phyloP scores from a whole-genome alignment of 208 protist species.

The Crithidia acanthocephali region DNA sequence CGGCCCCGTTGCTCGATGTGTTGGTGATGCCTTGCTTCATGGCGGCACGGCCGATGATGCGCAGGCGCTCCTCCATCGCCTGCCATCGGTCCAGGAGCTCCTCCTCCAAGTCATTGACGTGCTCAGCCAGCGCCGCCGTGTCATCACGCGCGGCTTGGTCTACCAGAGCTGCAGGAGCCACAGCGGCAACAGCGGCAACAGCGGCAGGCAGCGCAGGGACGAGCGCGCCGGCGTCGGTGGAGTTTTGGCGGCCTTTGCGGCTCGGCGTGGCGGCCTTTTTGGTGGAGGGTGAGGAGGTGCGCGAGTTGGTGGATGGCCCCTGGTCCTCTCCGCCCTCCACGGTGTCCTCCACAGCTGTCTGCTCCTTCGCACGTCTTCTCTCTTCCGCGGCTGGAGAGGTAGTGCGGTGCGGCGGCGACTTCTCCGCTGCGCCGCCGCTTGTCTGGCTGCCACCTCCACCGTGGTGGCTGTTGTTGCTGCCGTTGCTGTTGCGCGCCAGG shows the following conservation, averaged over 20 bases:
- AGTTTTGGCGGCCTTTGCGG: neutral
- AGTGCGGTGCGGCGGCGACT: slow-evolving; percentile 8
- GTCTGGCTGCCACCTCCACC: neutral
- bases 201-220: neutral
- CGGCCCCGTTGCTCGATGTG: slow-evolving; percentile 6
- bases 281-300: neutral
- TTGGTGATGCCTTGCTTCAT: slow-evolving; percentile 50
- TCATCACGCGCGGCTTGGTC: slow-evolving; percentile 58
- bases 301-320: neutral
- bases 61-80: slow-evolving; percentile 83
- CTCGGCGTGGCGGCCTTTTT: slow-evolving; percentile 5
- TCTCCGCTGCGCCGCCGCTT: neutral
- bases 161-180: slow-evolving; percentile 11
- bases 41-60: slow-evolving; percentile 79
- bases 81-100: slow-evolving; percentile 76
- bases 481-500: slow-evolving; percentile 4
- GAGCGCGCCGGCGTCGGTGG: slow-evolving; percentile 2
- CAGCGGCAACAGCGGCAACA: neutral
- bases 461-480: slow-evolving; percentile 1
- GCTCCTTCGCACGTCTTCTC: neutral
- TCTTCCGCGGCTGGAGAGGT: neutral
- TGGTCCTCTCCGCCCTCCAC: neutral
- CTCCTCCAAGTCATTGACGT: slow-evolving; percentile 78
- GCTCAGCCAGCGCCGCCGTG: slow-evolving; percentile 44
- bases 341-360: slow-evolving; percentile 1